Conservation (phyloP, 192 early-diverging fungal genomes). For the Lunasporangiospora selenospora region DNA sequence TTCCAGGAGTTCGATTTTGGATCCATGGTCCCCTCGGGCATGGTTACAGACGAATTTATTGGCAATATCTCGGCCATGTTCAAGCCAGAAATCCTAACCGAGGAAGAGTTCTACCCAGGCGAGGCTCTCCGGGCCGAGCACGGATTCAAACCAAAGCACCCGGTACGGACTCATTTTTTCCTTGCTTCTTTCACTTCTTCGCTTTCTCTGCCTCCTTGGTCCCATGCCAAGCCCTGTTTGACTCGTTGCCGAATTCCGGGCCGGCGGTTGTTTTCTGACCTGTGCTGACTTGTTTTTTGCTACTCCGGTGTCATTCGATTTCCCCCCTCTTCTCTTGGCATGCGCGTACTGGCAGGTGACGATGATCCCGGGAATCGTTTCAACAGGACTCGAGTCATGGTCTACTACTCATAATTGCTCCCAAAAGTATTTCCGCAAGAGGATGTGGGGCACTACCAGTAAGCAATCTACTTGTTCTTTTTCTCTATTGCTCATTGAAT, state of each 20-base stretch:
- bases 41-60: conserved; percentile 73
- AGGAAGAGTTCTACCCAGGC: conserved; percentile 61
- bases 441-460: conserved; percentile 85
- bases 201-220: too few species aligned
- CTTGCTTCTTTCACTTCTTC: too few species aligned
- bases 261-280: too few species aligned
- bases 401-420: conserved; percentile 75
- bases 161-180: not conserved
- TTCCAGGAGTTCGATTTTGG: conserved; percentile 69
- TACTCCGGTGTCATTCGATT: not conserved
- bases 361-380: conserved; percentile 88
- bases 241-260: too few species aligned
- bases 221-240: too few species aligned
- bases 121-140: conserved; percentile 27
- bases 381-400: conserved; percentile 91
- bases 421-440: conserved; percentile 82
- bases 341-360: conserved; percentile 57
- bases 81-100: conserved; percentile 49
- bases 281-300: too few species aligned
- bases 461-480: conserved; percentile 18
- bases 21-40: conserved; percentile 67
- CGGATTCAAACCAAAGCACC: conserved; percentile 43
- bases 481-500: not conserved
- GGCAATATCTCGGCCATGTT: conserved; percentile 68
- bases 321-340: conserved; percentile 1